These are phyloP conservation scores for Cenchrus fungigraminus DNA, from an alignment of 176 grass and related monocot species.

Conservation along the genomic window DNA sequence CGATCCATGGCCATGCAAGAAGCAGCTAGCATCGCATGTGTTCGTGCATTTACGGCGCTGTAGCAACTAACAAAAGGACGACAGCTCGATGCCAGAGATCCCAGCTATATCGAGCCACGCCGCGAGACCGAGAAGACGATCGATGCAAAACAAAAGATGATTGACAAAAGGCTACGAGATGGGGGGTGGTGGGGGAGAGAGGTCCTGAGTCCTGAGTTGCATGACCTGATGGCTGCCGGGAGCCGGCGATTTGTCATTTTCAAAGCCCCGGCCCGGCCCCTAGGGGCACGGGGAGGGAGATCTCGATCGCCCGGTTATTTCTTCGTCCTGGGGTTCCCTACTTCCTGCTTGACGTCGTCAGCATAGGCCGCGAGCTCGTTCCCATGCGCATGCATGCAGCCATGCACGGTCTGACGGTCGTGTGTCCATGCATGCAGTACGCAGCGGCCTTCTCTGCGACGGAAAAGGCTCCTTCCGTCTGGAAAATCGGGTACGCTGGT, in stretches of 20 bases:
- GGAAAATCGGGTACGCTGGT: not conserved
- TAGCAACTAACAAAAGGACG: not conserved
- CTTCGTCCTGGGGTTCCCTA: no score
- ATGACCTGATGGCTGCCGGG: not conserved
- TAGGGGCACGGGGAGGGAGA: conserved; percentile 19
- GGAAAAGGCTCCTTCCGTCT: not conserved
- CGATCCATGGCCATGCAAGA: not conserved
- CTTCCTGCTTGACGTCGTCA: no score
- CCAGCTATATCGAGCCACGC: not conserved
- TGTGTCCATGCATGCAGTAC: not conserved
- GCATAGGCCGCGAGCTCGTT: not conserved
- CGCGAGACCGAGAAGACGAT: not conserved
- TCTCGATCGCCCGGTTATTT: not conserved
- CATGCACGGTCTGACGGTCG: not conserved
- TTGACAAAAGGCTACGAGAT: conserved; percentile 42
- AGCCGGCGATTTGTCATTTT: conserved; percentile 36
- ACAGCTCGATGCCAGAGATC: not conserved
- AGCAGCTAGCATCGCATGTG: not conserved
- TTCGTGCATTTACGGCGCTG: not conserved
- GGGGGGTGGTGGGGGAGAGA: not conserved
- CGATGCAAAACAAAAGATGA: conserved; percentile 26
- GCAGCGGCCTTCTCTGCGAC: not conserved
- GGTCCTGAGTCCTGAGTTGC: not conserved
- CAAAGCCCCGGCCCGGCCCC: conserved; percentile 3
- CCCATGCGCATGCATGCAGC: not conserved